Percentiles rank a stretch among this genome's conserved stretches.
Evolutionary conservation across 2,329 filamentous ascomycete species (phyloP).

Genomic region (Neonectria neomacrospora): DNA sequence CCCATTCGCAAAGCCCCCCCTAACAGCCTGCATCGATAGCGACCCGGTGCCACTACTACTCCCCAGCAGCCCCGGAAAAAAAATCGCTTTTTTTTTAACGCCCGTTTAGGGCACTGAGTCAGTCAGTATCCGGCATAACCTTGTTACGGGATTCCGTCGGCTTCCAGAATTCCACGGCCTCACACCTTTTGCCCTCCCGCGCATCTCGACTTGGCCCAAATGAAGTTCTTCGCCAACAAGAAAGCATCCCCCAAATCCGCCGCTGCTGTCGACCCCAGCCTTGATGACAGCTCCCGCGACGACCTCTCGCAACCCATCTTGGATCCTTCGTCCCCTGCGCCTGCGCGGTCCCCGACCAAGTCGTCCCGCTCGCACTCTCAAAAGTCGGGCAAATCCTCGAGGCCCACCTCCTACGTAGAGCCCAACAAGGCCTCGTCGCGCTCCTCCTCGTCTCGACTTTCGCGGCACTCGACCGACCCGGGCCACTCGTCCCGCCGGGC

Average conservation of each 20-base stretch:
- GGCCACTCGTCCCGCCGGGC: constrained; percentile 58
- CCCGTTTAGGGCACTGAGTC: constrained; percentile 49
- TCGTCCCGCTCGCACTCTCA: constrained; percentile 38
- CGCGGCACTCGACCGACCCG: constrained; percentile 61
- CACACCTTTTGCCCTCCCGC: constrained; percentile 30
- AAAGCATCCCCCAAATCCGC: constrained; percentile 58
- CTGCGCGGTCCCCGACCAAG: constrained; percentile 52
- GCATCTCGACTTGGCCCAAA: constrained; percentile 48
- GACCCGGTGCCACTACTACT: constrained; percentile 37
- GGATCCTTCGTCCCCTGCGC: constrained; percentile 51
- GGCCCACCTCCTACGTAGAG: constrained; percentile 48
- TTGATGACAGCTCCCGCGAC: constrained; percentile 52
- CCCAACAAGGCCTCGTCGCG: constrained; percentile 49
- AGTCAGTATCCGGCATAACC: constrained; percentile 53
- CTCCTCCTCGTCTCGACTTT: constrained; percentile 58
- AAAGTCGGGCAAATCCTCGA: constrained; percentile 47
- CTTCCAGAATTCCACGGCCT: constrained; percentile 33
- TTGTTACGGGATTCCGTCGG: constrained; percentile 51
- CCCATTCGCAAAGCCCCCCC: constrained; percentile 24
- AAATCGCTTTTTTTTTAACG: constrained; percentile 45
- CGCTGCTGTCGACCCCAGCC: constrained; percentile 48
- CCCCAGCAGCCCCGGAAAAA: constrained; percentile 42
- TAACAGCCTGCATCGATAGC: constrained; percentile 35
- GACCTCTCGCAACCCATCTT: constrained; percentile 51
- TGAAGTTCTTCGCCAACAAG: constrained; percentile 64